These are phyloP conservation scores for Chloranthus sessilifolius DNA, from an alignment of 164 flowering plant species.

Conservation along the genomic window DNA sequence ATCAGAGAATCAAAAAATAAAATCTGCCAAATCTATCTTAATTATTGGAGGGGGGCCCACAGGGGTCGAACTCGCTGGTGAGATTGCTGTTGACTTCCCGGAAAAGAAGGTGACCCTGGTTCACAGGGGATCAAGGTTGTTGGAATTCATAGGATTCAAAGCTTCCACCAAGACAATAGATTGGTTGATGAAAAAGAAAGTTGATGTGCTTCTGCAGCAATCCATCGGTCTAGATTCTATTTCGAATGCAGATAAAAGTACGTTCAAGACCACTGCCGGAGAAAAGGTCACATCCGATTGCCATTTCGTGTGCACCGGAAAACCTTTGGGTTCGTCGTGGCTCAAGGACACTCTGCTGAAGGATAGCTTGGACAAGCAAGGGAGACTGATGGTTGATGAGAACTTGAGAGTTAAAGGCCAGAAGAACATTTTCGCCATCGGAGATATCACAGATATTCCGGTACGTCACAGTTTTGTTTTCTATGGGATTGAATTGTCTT, in stretches of 20 bases:
- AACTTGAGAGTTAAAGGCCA: conserved; percentile 58
- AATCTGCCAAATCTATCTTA: conserved; percentile 55
- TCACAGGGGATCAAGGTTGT: conserved; percentile 62
- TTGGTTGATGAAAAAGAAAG: conserved; percentile 65
- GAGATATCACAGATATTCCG: conserved; percentile 70
- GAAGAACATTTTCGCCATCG: conserved; percentile 64
- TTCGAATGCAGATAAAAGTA: conserved; percentile 28
- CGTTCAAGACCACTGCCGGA: conserved; percentile 44
- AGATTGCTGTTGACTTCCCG: conserved; percentile 72
- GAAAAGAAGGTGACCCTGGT: conserved; percentile 65
- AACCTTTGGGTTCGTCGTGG: conserved; percentile 57
- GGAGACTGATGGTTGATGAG: conserved; percentile 71
- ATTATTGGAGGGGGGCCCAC: conserved; percentile 90
- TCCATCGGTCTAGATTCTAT: conserved; percentile 31
- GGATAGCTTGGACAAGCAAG: conserved; percentile 39
- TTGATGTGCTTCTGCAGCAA: conserved; percentile 60
- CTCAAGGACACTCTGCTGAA: conserved; percentile 44
- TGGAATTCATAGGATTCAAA: conserved; percentile 72
- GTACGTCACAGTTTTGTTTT: conserved; percentile 33
- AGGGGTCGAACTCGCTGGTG: conserved; percentile 94
- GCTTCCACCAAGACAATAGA: conserved; percentile 61
- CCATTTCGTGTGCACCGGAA: conserved; percentile 64
- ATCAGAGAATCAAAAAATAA: conserved; percentile 59
- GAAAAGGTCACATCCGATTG: conserved; percentile 61
- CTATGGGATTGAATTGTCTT: no score